These are phyloP conservation scores for Fusarium nelsonii DNA, from an alignment of 2,329 filamentous ascomycete genomes.

Conservation along the genomic window DNA sequence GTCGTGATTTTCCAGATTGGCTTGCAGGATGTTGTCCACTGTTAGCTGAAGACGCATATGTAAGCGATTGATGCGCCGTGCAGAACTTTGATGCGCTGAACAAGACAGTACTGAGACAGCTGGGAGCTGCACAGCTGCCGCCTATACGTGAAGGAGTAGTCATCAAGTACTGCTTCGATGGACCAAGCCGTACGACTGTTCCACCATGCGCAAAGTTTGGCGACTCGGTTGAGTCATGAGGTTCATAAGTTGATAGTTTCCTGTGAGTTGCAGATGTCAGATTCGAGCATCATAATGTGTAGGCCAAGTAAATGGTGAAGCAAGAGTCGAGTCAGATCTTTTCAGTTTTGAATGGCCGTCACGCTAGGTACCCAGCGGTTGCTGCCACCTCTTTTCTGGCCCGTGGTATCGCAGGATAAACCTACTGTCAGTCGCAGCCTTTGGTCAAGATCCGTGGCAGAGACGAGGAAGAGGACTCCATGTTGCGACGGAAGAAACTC, in stretches of 20 bases:
- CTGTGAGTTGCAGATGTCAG: slow-evolving; percentile 19
- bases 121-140: slow-evolving; percentile 30
- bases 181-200: slow-evolving; percentile 11
- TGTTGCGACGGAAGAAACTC: slow-evolving; percentile 57
- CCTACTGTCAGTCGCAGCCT: slow-evolving; percentile 68
- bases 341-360: slow-evolving; percentile 73
- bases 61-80: slow-evolving; percentile 19
- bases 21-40: slow-evolving; percentile 1
- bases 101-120: slow-evolving; percentile 27
- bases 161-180: slow-evolving; percentile 35
- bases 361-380: slow-evolving; percentile 65
- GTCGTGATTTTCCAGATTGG: slow-evolving; percentile 4
- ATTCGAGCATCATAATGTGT: neutral
- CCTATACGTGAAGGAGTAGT: slow-evolving; percentile 28
- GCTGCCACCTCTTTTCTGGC: slow-evolving; percentile 49
- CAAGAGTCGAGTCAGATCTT: slow-evolving; percentile 73
- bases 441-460: slow-evolving; percentile 65
- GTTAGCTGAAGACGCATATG: neutral
- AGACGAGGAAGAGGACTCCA: slow-evolving; percentile 64
- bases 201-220: slow-evolving; percentile 19
- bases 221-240: slow-evolving; percentile 11
- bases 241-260: slow-evolving; percentile 8
- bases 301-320: neutral
- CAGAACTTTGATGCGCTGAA: slow-evolving; percentile 34
- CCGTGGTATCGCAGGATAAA: slow-evolving; percentile 7